Base-by-base conservation (phyloP, 2,329 filamentous ascomycete species). In the Aspergillus brunneoviolaceus region DNA sequence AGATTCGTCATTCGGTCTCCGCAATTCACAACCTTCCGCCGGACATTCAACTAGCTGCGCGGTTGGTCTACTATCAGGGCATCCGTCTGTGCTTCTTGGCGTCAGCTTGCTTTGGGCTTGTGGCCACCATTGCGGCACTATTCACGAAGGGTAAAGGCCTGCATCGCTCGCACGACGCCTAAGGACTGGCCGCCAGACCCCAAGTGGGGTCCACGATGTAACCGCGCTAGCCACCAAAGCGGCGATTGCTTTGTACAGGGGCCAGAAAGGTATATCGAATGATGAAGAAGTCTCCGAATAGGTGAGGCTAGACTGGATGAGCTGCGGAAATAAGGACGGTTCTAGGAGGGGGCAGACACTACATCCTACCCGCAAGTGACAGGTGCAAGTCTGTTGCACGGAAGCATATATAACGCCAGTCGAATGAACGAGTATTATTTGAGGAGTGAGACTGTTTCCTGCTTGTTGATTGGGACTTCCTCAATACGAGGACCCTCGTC, bases 1-100 rank as follows among this genome's bases (percentile, higher is more conserved):
- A 84, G 57, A 86, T 89, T 57, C 79, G 85, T 11, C 87, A 88
- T 65, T 87, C 85, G 0, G 81, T 87, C 3, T 80, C 82, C 2
- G 81, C 81, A 2, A 78, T 88, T 12, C 76, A 77, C n/a, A 72
- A 78, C 10, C 77, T 88, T 0, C 84, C 84, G 1, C 80, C 80
- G 0, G 84, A 87, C 10, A 70, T 86, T 19, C 85, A 87, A 65
- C 78, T 84, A 23, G 79, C 80, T 27, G 85, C 83, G 2, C 79
- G 84, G 3, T 69, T 82, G 14, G 84, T 87, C 0, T 88, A 88
- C 65, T 87, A 87, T 56, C 79, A 84, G 14, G 85, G 84, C 0
- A 78, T 88, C 10, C 76, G 76, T 35, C 82, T 84, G 56, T 82
- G 83, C 0, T 88, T 88, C 68, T 76, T 79, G 0, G 80, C 81